Evolutionary conservation across 75 land plant genomes (phyloP), one percentile per base, ranked within the genome.

Genomic region (Adiantum capillusveneris): DNA sequence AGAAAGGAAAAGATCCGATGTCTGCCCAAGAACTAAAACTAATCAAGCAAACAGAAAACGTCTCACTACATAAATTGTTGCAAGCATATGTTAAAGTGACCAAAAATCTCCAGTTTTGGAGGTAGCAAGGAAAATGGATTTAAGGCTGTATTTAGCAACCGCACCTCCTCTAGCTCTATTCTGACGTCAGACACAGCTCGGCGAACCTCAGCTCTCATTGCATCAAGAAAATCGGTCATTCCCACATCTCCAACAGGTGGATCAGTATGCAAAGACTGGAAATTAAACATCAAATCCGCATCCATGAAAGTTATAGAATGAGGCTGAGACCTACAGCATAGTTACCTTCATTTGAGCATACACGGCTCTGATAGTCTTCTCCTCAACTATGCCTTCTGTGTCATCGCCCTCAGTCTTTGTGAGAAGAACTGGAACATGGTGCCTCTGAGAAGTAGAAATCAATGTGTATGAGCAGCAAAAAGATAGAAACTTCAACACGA

Each of bases 301-400:
- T 6, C 36, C 9, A 41, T 14, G 14, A 14, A 41, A 41, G 43
- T 41, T 41, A 9, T 11, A 52, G n/a, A 7, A 24, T 11, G 54
- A 7, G 9, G 24, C 11, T 52, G 9, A 9, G 14, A 41, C 14
- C 14, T 9, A 41, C 9, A 3, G 50, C 22, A 53, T 6, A 53
- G 3, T 60, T 50, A 87, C 85, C 81, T 80, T 85, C 18, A 73
- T 74, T 58, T 75, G 84, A 21, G 85, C 66, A 80, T 83, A 87
- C 43, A 88, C 90, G 37, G 86, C 83, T 52, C 76, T 75, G 57
- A 88, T 88, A 24, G 82, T 93, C 75, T 67, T 93, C 65, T 83
- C 98, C 53, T 65, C 75, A 14, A 17, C 60, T 5, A 31, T 5
- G 2, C 22, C 31, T 16, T 65, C 67, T 31, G 17, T 43, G 12